Evolutionary conservation across 1,139 yeast species (phyloP).

Genomic region (Saccharomyces pastorianus): DNA sequence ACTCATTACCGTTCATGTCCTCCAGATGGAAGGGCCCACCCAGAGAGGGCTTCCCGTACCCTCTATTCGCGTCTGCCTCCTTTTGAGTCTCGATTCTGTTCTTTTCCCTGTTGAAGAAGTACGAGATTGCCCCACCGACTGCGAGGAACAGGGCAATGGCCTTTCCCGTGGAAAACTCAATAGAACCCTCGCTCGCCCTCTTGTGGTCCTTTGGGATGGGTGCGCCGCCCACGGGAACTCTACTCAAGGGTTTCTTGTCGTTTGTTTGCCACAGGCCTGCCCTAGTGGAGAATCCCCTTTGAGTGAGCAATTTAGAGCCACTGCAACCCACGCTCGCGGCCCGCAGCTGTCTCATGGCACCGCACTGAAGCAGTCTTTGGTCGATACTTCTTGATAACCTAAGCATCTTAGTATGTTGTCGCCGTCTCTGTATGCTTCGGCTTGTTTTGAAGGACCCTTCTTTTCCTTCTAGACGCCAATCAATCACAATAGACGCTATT

Average conservation of each 20-base stretch:
- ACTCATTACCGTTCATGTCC: slow-evolving; percentile 62
- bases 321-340: neutral
- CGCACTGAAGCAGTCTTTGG: neutral
- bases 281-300: neutral
- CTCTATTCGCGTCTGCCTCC: slow-evolving; percentile 77
- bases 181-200: slow-evolving; percentile 31
- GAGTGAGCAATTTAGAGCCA: neutral
- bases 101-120: slow-evolving; percentile 62
- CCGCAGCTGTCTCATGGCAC: neutral
- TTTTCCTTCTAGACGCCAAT: neutral
- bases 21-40: slow-evolving; percentile 80
- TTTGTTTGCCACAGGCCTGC: neutral
- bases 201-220: slow-evolving; percentile 25
- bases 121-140: slow-evolving; percentile 63
- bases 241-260: slow-evolving; percentile 35
- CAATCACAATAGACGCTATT: neutral
- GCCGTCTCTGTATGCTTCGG: too few relatives aligned
- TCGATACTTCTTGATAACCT: neutral
- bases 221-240: slow-evolving; percentile 47
- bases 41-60: slow-evolving; percentile 83
- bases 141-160: slow-evolving; percentile 57
- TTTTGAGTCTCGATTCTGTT: slow-evolving; percentile 57
- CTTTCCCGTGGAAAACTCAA: slow-evolving; percentile 78
- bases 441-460: neutral
- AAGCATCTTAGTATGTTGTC: neutral